Evolutionary conservation across 2,329 filamentous ascomycete species (phyloP).

Genomic region (Pseudogymnoascus sp.): DNA sequence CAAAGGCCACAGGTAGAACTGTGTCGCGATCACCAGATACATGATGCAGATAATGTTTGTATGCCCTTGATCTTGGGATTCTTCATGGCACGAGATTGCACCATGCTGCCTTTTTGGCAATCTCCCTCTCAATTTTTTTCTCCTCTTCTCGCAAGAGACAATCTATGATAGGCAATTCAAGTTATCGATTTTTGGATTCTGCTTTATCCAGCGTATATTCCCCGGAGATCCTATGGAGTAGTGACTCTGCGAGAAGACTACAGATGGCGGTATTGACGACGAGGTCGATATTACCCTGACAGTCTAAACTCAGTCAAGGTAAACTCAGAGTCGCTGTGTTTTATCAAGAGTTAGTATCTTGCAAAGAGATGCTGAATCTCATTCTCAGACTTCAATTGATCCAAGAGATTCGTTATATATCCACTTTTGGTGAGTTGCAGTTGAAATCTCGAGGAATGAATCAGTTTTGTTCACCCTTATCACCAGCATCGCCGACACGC

Average conservation of each 20-base stretch:
- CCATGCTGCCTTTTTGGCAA: neutral
- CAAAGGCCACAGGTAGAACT: conserved; percentile 1
- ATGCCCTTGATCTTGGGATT: neutral
- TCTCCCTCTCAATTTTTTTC: neutral
- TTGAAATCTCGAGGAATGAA: neutral
- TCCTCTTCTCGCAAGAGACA: neutral
- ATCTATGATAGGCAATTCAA: neutral
- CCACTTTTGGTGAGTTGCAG: neutral
- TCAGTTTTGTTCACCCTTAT: conserved; percentile 38
- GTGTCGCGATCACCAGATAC: neutral
- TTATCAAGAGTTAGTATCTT: neutral
- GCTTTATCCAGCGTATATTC: neutral
- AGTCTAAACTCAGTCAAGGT: neutral
- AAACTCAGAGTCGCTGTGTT: neutral
- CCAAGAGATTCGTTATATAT: neutral
- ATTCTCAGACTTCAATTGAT: neutral
- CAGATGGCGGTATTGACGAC: neutral
- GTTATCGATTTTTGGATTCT: neutral
- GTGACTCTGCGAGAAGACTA: neutral
- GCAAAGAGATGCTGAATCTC: neutral
- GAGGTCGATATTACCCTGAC: neutral
- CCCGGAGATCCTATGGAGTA: neutral
- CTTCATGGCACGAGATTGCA: neutral
- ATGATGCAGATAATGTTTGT: conserved; percentile 3
- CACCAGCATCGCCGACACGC: conserved; percentile 56